These are phyloP conservation scores for Aspergillus pseudoterreus DNA, from an alignment of 2,329 filamentous ascomycete species.

Conservation along the genomic window DNA sequence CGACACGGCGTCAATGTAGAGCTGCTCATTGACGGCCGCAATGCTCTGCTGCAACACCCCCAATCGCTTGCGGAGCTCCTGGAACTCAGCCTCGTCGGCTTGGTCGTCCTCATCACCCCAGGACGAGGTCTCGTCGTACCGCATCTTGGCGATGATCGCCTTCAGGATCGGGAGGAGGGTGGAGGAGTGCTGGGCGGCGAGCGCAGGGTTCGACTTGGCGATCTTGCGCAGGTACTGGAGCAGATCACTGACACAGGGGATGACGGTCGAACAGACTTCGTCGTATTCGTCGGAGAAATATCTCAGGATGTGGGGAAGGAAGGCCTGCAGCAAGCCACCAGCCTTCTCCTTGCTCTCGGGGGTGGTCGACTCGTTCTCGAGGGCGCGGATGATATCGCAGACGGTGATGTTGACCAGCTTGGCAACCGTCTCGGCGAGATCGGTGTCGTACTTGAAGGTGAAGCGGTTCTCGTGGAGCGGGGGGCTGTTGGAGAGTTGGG, in stretches of 20 bases:
- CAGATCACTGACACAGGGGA: constrained; percentile 87
- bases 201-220: constrained; percentile 56
- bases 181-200: constrained; percentile 71
- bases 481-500: constrained; percentile 79
- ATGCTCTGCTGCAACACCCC: constrained; percentile 91
- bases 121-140: constrained; percentile 88
- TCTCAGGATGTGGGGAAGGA: constrained; percentile 80
- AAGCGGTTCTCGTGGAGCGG: constrained; percentile 73
- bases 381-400: constrained; percentile 78
- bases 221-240: constrained; percentile 86
- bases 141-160: constrained; percentile 92
- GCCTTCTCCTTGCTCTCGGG: constrained; percentile 68
- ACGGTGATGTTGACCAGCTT: constrained; percentile 91
- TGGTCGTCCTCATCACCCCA: constrained; percentile 95
- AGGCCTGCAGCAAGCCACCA: constrained; percentile 75
- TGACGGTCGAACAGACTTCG: constrained; percentile 93
- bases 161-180: constrained; percentile 87
- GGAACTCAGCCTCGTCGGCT: constrained; percentile 95
- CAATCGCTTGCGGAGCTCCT: constrained; percentile 84
- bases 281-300: constrained; percentile 99
- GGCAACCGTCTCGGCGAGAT: constrained; percentile 89
- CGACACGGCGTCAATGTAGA: constrained; percentile 86
- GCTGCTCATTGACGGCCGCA: constrained; percentile 77
- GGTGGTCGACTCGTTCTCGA: constrained; percentile 64
- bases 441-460: constrained; percentile 86